phyloP scores from a whole-genome alignment of 208 protist genomes.

The Leishmania arabica region DNA sequence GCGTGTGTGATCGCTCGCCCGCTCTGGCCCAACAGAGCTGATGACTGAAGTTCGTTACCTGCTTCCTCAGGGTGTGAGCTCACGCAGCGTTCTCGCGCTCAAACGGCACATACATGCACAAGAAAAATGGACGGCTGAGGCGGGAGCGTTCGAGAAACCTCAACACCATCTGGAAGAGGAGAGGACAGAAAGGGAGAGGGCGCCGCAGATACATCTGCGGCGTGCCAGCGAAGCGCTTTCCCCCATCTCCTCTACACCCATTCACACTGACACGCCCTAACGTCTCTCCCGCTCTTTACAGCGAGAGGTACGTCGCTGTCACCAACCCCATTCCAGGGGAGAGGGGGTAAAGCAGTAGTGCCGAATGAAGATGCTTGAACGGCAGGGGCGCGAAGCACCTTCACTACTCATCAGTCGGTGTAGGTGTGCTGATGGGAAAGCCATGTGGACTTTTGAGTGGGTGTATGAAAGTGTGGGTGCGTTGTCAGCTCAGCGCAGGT shows the following conservation, averaged over 20 bases:
- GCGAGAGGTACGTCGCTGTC: background rate
- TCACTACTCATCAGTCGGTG: background rate
- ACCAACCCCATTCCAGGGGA: background rate
- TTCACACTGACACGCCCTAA: background rate
- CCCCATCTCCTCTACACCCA: background rate
- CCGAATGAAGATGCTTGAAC: background rate
- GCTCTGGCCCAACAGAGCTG: background rate
- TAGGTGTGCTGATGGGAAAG: background rate
- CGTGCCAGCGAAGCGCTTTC: background rate
- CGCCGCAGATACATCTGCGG: background rate
- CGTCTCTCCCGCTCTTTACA: background rate
- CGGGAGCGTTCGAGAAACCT: background rate
- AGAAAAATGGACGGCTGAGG: background rate
- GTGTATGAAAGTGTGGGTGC: background rate
- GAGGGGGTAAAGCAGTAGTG: background rate
- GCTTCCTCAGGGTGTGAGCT: background rate
- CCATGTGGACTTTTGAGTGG: background rate
- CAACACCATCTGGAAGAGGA: background rate
- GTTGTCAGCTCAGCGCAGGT: background rate
- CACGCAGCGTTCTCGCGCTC: background rate
- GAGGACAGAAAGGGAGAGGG: background rate
- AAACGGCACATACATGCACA: background rate
- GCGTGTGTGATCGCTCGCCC: too few species aligned
- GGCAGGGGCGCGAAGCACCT: background rate
- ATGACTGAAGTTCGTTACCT: background rate